Base-by-base conservation (phyloP, 2,329 filamentous ascomycete genomes). In the Metarhizium guizhouense region DNA sequence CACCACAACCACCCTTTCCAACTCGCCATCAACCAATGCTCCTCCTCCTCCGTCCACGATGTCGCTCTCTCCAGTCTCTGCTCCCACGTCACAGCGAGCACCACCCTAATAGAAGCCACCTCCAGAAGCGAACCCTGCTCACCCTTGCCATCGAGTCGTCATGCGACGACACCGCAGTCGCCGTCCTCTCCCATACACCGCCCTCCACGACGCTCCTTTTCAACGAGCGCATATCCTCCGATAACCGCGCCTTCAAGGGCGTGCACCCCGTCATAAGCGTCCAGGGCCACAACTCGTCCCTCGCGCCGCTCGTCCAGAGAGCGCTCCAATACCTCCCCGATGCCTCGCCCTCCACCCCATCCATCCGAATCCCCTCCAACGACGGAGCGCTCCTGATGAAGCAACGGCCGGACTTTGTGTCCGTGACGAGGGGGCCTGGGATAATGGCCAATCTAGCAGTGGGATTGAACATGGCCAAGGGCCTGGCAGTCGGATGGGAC, bases 131-230 rank as follows among this genome's bases (percentile, higher is more conserved):
- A 30, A 59, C 58, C 45, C 74, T 82, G 56, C 67, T 80, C 18
- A 84, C 81, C 5, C 79, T 93, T 51, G 88, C 88, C 53, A 91
- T 94, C 66, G 89, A 94, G 69, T 87, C 87, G 10, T 91, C 87
- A 3, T 94, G 93, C 77, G 93, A 97, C 72, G 93, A 97, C 74
- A 96, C 92, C 1, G 92, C 88, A 56, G 91, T 96, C 20, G 87
- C 93, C 34, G 72, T 97, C 51, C 77, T 96, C 43, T 82, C 88
- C 54, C 86, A 84, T 52, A 61, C 62, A n/a, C 38, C 49, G 6
- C 50, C 55, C 58, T 64, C 63, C 53, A 83, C 86, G 10, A 75
- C 72, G 6, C 78, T 95, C 3, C 83, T 87, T 62, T 95, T 90
- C 74, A 86, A 96, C 68, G 78, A 86, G 63, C 94, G 89, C 64